Conservation (phyloP, 106 monocot species). For the Dendrobium officinale region DNA sequence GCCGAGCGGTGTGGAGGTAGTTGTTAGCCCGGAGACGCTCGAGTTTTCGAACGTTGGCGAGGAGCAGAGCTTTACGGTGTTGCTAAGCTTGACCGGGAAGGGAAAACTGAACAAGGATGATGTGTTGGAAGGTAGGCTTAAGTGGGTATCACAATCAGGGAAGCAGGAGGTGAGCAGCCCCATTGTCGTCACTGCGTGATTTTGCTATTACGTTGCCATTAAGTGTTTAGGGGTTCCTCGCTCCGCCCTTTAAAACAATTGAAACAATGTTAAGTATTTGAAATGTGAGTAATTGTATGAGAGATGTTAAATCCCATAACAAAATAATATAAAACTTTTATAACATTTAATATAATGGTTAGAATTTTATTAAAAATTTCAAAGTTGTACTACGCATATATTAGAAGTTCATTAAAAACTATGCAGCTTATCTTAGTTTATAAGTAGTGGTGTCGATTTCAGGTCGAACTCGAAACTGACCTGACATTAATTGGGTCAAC, state of each 20-base stretch:
- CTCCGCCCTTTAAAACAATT: neutral
- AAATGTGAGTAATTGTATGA: too few relatives aligned
- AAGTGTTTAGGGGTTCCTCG: too few relatives aligned
- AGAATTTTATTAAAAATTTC: too few relatives aligned
- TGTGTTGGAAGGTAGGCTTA: neutral
- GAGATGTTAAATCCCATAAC: too few relatives aligned
- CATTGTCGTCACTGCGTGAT: neutral
- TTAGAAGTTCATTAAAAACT: too few relatives aligned
- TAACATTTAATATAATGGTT: too few relatives aligned
- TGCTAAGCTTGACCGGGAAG: neutral
- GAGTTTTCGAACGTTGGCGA: conserved; percentile 3
- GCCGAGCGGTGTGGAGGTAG: conserved; percentile 14
- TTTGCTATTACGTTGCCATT: neutral
- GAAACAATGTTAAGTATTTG: neutral
- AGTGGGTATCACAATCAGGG: neutral
- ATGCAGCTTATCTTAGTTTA: too few relatives aligned
- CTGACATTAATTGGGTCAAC: too few relatives aligned
- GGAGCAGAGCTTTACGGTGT: neutral
- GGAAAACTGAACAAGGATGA: neutral
- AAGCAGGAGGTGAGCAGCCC: neutral
- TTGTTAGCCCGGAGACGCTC: conserved; percentile 21
- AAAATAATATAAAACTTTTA: too few relatives aligned
- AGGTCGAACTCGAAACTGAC: too few relatives aligned
- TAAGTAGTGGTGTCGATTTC: too few relatives aligned
- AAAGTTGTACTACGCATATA: too few relatives aligned